Conservation (phyloP, 257 asterid genomes). For the Agastache rugosa region DNA sequence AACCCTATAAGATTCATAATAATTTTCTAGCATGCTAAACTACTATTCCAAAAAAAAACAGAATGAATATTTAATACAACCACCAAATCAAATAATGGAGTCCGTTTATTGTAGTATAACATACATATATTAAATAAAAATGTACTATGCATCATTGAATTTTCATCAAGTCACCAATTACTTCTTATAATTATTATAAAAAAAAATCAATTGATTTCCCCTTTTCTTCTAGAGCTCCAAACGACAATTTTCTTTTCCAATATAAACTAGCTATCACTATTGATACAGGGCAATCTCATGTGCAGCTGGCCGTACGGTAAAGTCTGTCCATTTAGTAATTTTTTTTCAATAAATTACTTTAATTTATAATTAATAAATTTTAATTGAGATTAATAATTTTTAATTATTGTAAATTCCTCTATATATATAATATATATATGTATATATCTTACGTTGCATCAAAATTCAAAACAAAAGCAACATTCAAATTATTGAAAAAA, state of each 20-base stretch:
- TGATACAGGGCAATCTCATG: too few relatives aligned
- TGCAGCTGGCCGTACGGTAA: too few relatives aligned
- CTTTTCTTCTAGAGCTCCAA: not conserved
- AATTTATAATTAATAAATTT: too few relatives aligned
- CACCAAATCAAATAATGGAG: not conserved
- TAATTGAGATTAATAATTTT: too few relatives aligned
- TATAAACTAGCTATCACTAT: not conserved
- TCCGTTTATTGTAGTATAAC: not conserved
- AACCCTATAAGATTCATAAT: not conserved
- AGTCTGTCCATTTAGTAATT: too few relatives aligned
- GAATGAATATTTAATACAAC: not conserved
- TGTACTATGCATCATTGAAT: not conserved
- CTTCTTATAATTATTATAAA: not conserved
- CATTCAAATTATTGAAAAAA: slow-evolving; percentile 12
- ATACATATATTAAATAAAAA: not conserved
- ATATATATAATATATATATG: too few relatives aligned
- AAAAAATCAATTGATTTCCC: not conserved
- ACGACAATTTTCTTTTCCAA: not conserved
- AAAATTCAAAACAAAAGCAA: slow-evolving; percentile 9
- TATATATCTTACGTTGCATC: too few relatives aligned
- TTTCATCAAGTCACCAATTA: not conserved
- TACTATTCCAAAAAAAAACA: not conserved
- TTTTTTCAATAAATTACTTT: too few relatives aligned
- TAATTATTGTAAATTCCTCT: too few relatives aligned
- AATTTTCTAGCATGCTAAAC: not conserved